Evolutionary conservation across 139 green algal species (phyloP), one percentile per base, ranked within the genome.

Genomic region (Bryopsis sp.): DNA sequence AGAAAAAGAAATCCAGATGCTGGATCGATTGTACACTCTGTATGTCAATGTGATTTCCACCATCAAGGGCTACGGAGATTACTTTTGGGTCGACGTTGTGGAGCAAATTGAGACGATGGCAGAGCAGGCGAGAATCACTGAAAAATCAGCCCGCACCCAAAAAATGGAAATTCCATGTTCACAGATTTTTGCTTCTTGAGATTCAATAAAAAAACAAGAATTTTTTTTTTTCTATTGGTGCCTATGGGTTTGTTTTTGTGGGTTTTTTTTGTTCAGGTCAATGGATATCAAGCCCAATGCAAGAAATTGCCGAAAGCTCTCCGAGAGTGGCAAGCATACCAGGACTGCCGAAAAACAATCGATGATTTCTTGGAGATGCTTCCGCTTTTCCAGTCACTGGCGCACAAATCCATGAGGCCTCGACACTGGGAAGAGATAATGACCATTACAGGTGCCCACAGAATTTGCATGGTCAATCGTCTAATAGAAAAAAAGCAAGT

Each of bases 341-440:
- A 84, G 28, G 91, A 92, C 77, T 95, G 87, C 80, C 81, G 85
- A 29, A 79, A 81, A 48, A 89, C 81, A 35, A 95, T 97, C 62
- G 92, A 97, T 70, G 85, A 95, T 75, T 96, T 97, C 70, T 63
- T 92, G 67, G 85, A 90, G 71, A 80, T 94, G 77, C 74, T 97
- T 43, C 92, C 91, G 15, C 82, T 97, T 6, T 90, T 96, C 66
- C 84, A 94, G 78, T 76, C 78, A 38, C 78, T 94, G 28, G 81
- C 80, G 4, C 67, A 81, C 71, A 86, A 87, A 75, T 79, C 79
- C 3, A 89, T 94, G 81, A 74, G 84, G 38, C 74, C 84, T 60
- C 75, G 87, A 26, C 91, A 97, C 77, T 97, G 91, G 91, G 63
- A 75, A 48, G 80, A 95, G 39, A 68, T 97, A 2, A 90, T 91